Evolutionary conservation across 345 rosid species (phyloP), one percentile per base, ranked within the genome.

Genomic region (Streptanthus diversifolius): DNA sequence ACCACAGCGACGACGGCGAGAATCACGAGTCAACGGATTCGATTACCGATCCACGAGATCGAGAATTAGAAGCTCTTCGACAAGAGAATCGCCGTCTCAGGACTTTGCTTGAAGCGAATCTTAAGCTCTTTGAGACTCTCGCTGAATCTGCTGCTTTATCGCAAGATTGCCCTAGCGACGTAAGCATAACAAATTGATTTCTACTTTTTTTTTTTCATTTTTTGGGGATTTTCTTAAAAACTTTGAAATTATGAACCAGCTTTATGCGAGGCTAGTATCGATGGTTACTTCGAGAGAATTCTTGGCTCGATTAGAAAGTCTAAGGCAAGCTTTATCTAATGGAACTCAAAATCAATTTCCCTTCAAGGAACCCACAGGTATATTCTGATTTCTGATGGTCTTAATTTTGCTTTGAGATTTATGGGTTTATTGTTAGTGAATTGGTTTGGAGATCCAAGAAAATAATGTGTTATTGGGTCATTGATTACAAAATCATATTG

Each of bases 361-460:
- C 25, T 93, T 93, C 76, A 85, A 85, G 71, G 93, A 89, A 79
- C 88, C 97, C 4, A 82, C 96, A 77, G 97, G 98, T 44, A 44
- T 10, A 33, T 36, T 71, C 36, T 45, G 6, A 35, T 45, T 19
- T 58, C 4, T 9, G 35, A 15, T 67, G 2, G 27, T 35, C 5
- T 37, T 41, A 2, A 39, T 8, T 45, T 22, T 45, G 24, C 24
- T 53, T 52, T 2, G 0, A 7, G 24, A 25, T 54, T 53, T 1
- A 27, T n/a, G 1, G 19, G 21, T 41, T 41, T 13, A 13, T 5
- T 14, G 2, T 41, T 41, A 41, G n/a, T 39, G 4, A 3, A 12
- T 39, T 12, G 43, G 12, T 12, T 39, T 39, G 14, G 5, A 4
- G 12, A 11, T 43, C 8, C 48, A 6, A 45, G 51, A 8, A 2